Evolutionary conservation across 140 eudicot genomes (phyloP).

Genomic region (Anethum foeniculum): DNA sequence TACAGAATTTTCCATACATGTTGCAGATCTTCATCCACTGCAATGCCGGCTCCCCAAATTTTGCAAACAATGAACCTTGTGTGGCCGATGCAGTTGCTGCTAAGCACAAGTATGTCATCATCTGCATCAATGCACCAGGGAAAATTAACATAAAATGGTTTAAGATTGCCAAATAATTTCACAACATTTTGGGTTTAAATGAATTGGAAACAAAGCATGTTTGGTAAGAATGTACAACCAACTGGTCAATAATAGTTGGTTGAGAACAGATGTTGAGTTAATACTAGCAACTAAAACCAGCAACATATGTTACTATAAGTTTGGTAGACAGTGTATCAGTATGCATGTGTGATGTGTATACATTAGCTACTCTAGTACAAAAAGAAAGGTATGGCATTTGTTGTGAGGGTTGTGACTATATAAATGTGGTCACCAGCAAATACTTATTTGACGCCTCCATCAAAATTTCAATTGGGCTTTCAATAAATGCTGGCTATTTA

Average conservation of each 20-base stretch:
- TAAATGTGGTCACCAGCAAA: background rate
- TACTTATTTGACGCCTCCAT: background rate
- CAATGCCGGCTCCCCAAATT: constrained; percentile 53
- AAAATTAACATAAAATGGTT: background rate
- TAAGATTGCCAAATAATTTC: background rate
- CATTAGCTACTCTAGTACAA: background rate
- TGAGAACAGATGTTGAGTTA: background rate
- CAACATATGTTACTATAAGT: background rate
- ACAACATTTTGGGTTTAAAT: background rate
- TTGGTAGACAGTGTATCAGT: background rate
- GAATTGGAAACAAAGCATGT: background rate
- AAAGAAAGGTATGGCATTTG: background rate
- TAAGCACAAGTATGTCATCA: constrained; percentile 59
- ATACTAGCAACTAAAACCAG: background rate
- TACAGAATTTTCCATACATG: constrained; percentile 69
- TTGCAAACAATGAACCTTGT: constrained; percentile 54
- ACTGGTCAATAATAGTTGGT: background rate
- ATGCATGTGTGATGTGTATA: background rate
- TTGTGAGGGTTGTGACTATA: background rate
- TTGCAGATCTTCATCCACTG: constrained; percentile 85
- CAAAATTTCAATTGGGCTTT: background rate
- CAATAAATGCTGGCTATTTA: background rate
- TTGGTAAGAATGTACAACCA: background rate
- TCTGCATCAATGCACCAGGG: constrained; percentile 24
- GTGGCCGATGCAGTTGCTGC: constrained; percentile 63